Conservation (phyloP, 805 yeast species). For the Yamadazyma phyllophila region DNA sequence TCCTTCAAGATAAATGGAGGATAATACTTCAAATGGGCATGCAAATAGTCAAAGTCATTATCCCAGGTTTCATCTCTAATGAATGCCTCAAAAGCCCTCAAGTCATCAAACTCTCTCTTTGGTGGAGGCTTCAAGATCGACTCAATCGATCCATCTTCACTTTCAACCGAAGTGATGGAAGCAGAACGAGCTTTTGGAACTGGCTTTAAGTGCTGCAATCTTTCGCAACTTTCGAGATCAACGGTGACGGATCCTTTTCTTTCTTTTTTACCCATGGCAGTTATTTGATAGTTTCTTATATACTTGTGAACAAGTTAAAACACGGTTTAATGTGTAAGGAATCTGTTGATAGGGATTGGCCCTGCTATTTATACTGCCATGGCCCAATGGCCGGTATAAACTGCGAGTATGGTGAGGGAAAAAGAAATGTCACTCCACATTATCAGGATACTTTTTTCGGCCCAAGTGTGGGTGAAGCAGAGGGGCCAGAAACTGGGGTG, state of each 20-base stretch:
- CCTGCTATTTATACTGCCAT: not conserved
- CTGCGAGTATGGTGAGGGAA: not conserved
- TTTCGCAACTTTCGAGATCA: conserved; percentile 39
- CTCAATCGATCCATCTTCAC: conserved; percentile 26
- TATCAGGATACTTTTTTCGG: conserved; percentile 7
- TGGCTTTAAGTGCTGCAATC: conserved; percentile 36
- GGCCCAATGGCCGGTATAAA: not conserved
- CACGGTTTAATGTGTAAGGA: conserved; percentile 2
- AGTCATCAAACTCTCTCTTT: conserved; percentile 55
- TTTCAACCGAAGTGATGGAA: conserved; percentile 40
- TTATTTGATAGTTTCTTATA: conserved; percentile 2
- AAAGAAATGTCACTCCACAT: conserved; percentile 14
- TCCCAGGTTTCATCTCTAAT: conserved; percentile 74
- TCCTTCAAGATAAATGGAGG: conserved; percentile 74
- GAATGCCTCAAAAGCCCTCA: conserved; percentile 60
- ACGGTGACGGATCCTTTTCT: conserved; percentile 27
- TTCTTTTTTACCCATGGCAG: conserved; percentile 28
- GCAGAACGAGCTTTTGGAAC: conserved; percentile 38
- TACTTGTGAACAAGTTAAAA: conserved; percentile 8
- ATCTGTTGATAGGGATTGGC: not conserved
- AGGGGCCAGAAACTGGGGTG: no score
- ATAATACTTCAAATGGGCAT: conserved; percentile 62
- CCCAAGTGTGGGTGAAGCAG: conserved; percentile 2
- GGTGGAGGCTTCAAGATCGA: conserved; percentile 40
- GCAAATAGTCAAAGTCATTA: conserved; percentile 66